Base-by-base conservation (phyloP, 495 filamentous ascomycete genomes). In the Aspergillus cavernicola region DNA sequence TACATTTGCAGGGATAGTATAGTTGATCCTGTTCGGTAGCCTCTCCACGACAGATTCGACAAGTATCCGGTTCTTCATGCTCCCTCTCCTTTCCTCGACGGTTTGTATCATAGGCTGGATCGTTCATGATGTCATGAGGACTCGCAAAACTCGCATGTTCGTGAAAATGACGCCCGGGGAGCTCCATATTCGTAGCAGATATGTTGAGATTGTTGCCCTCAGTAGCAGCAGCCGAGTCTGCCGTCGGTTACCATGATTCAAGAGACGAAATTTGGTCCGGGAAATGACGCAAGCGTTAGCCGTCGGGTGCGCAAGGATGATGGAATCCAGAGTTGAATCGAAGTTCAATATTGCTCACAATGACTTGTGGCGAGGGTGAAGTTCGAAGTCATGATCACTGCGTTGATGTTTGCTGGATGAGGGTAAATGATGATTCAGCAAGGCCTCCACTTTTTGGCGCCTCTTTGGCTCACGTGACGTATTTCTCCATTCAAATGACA, bases 1-100 rank as follows among this genome's bases (percentile, higher is more conserved):
- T 96, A 74, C 93, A 99, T 74, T 95, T 96, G 82, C 93, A 99
- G 2, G 93, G 93, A 64, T 95, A 90, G 77, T 96, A 99, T 31
- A 99, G 78, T 39, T 89, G 89, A 65, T 97, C 93, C 1, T 88
- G 83, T n/a, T 79, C 66, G 0, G 85, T 86, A 19, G 80, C 90
- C 69, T 97, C 95, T 13, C 89, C 89, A 53, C 95, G 80, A 70
- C 93, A 99, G 72, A 99, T 97, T 40, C 93, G 82, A 69, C 93
- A 99, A 19, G 89, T 95, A 63, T 96, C 90, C 24, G 80, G 63
- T 38, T 81, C 77, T 41, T 78, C 75, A 19, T 67, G 33, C 22
- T 67, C 69, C 43, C 63, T 69, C 26, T 71, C 70, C 55, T 71
- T 74, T 47, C 66, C 66, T 61, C 68, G 64, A 23, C 56, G 58